These are phyloP conservation scores for Rhynchospora breviuscula DNA, from an alignment of 176 grass and related monocot genomes.

Conservation along the genomic window DNA sequence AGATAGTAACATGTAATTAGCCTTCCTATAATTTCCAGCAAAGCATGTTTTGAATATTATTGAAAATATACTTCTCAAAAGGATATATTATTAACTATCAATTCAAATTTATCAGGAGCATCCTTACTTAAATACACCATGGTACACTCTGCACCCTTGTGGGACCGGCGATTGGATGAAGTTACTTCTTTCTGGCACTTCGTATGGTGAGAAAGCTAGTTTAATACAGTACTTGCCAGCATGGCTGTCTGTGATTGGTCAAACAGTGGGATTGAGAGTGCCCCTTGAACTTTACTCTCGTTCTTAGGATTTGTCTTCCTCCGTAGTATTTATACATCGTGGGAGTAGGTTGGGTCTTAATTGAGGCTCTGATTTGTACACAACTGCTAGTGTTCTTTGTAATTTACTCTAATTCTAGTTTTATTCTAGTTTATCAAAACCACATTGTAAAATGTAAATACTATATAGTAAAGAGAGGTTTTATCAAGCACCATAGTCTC, in stretches of 20 bases:
- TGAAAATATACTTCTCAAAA: not conserved
- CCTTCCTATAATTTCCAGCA: not conserved
- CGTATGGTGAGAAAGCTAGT: not conserved
- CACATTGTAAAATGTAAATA: not conserved
- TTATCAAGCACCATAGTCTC: not conserved
- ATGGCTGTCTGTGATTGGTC: conserved; percentile 76
- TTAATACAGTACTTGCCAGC: conserved; percentile 52
- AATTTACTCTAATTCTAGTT: not conserved
- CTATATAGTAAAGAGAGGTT: not conserved
- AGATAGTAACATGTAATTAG: not conserved
- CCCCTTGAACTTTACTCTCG: conserved; percentile 51
- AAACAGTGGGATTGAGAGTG: conserved; percentile 67
- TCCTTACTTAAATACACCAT: conserved; percentile 71
- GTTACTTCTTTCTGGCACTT: conserved; percentile 40
- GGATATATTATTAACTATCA: not conserved
- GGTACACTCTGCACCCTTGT: conserved; percentile 89
- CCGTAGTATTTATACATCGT: not conserved
- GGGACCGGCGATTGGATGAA: conserved; percentile 87
- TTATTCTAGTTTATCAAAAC: not conserved
- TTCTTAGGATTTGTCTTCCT: conserved; percentile 23
- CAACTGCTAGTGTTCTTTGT: not conserved
- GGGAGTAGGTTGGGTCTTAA: not conserved
- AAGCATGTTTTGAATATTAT: not conserved
- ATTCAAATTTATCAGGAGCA: conserved; percentile 60
- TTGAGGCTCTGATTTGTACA: not conserved